Base-by-base conservation (phyloP, 805 yeast genomes). In the Lipomyces sp. region DNA sequence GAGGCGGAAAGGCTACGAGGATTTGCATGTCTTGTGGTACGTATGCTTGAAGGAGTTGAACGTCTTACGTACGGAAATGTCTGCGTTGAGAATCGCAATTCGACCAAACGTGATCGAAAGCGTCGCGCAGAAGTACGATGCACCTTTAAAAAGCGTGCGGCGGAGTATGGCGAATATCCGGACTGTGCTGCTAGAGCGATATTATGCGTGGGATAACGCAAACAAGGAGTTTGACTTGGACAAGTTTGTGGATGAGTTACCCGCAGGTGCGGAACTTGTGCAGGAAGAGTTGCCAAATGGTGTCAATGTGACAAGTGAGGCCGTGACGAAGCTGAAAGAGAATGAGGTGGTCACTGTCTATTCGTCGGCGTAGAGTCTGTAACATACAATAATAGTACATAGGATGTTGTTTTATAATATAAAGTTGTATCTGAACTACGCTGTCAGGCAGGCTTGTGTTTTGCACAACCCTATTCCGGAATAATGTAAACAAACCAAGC, bases 21-120 rank as follows among this genome's bases (percentile, higher is more conserved):
- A 95, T 76, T 81, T 95, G 73, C 99, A 95, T 78, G 85, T 87
- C 48, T 81, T 95, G 73, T 95, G 99, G 98, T 94, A 91, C 77
- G 83, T 89, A 55, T 86, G 93, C 72, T 79, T 94, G 71, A 90
- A 86, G 75, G 97, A 95, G 78, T 82, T 96, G 72, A 95, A 95
- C 77, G 79, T 86, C 13, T 77, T 94, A 64, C 87, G 86, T 42
- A 84, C 97, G 72, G 98, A 95, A 77, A 81, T 82, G 63, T 86
- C 88, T 69, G 81, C 90, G 71, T 83, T 84, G 64, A 82, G 75
- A 45, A 79, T 80, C 18, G 70, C 61, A 53, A 32, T 59, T 45
- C 39, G 60, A 24, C 73, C 72, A 62, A 69, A 69, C 66, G 65
- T 64, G 35, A 71, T 73, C 34, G 80, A 79, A 30, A 76, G 78